These are phyloP conservation scores for Amesomyces nigricolor DNA, from an alignment of 2,329 filamentous ascomycete species.

Conservation along the genomic window DNA sequence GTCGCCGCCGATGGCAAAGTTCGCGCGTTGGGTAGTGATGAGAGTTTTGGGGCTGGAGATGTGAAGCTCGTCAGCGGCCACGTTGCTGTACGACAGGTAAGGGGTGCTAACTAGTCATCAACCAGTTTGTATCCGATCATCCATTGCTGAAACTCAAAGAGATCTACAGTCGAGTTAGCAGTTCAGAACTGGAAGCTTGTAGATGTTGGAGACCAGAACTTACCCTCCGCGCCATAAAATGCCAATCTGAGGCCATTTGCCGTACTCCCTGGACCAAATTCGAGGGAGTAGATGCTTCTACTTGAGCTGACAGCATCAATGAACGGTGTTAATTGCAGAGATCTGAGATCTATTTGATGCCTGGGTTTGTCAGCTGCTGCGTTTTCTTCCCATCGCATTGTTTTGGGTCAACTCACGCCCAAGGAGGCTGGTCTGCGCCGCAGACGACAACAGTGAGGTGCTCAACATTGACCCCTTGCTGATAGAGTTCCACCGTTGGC, in stretches of 20 bases:
- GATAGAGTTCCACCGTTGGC: background rate
- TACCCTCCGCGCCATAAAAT: slow-evolving; percentile 8
- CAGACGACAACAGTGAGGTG: background rate
- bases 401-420: background rate
- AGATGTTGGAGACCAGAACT: too few species aligned
- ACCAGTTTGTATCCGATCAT: slow-evolving; percentile 20
- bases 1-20: slow-evolving; percentile 4
- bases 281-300: background rate
- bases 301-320: background rate
- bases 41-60: background rate
- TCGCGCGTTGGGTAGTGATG: slow-evolving; percentile 8
- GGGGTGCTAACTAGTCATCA: slow-evolving; percentile 14
- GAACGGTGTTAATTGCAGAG: background rate
- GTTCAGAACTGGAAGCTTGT: background rate
- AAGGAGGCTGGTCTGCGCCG: background rate
- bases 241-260: background rate
- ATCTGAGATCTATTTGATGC: slow-evolving; percentile 5
- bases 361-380: background rate
- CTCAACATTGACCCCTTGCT: background rate
- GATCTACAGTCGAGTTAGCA: background rate
- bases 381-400: too few species aligned
- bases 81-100: background rate
- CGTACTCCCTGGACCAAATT: background rate
- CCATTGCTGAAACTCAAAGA: slow-evolving; percentile 18
- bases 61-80: background rate